These are phyloP conservation scores for Entrophospora sp. DNA, from an alignment of 192 early-diverging fungal genomes.

Conservation along the genomic window DNA sequence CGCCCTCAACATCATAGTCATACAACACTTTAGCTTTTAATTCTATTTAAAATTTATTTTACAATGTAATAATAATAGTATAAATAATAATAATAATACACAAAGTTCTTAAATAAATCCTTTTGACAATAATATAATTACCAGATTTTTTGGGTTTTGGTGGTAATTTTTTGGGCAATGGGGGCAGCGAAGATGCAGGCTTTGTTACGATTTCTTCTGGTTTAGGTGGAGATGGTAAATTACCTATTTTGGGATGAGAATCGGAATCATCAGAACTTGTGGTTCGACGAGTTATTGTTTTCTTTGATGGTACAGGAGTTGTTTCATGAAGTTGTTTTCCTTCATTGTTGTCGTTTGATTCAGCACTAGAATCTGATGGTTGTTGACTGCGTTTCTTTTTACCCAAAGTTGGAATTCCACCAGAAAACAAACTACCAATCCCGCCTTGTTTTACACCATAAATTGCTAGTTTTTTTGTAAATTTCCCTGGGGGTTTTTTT, in stretches of 20 bases:
- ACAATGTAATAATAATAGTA: neutral
- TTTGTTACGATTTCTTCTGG: neutral
- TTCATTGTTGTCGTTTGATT: too few relatives aligned
- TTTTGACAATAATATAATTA: too few relatives aligned
- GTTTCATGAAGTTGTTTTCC: neutral
- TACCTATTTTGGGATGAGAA: too few relatives aligned
- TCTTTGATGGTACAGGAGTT: neutral
- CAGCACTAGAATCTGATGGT: neutral
- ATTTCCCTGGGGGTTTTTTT: neutral
- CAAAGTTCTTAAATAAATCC: too few relatives aligned
- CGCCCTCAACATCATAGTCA: conserved; percentile 39
- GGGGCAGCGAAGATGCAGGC: neutral
- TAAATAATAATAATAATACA: too few relatives aligned
- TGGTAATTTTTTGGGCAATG: neutral
- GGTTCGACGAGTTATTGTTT: neutral
- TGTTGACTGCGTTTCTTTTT: conserved; percentile 41
- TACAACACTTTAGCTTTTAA: conserved; percentile 38
- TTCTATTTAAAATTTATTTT: too few relatives aligned
- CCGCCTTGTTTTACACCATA: conserved; percentile 76
- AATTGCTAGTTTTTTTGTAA: conserved; percentile 55
- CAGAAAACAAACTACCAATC: conserved; percentile 64
- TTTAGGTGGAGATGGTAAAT: neutral
- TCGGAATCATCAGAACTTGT: neutral
- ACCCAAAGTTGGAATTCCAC: conserved; percentile 61
- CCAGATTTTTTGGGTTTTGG: neutral